phyloP scores from a whole-genome alignment of 257 asterid species.

The Cruciata laevipes region DNA sequence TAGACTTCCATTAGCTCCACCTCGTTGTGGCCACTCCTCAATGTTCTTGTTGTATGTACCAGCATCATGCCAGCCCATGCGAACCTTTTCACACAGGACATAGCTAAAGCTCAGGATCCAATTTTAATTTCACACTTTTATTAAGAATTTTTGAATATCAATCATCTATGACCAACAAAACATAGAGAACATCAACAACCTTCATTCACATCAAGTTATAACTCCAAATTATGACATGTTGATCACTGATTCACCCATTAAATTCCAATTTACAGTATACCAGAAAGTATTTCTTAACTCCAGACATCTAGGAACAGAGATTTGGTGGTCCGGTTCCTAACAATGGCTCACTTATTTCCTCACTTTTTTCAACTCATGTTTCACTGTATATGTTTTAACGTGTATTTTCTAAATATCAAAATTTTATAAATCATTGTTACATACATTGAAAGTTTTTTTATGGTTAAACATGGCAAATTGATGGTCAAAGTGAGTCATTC shows the following conservation, averaged over 20 bases:
- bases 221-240: background rate
- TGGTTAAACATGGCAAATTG: too few relatives aligned
- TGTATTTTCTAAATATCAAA: too few relatives aligned
- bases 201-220: background rate
- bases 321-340: too few relatives aligned
- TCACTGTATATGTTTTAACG: too few relatives aligned
- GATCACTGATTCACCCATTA: background rate
- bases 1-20: constrained; percentile 97
- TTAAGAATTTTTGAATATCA: background rate
- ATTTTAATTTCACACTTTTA: background rate
- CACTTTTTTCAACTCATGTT: too few relatives aligned
- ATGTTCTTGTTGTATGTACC: constrained; percentile 90
- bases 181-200: background rate
- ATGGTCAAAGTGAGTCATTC: too few relatives aligned
- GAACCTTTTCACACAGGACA: constrained; percentile 44
- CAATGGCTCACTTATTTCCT: too few relatives aligned
- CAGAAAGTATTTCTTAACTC: background rate
- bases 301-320: background rate
- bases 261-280: background rate
- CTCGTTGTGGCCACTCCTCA: constrained; percentile 87
- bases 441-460: too few relatives aligned
- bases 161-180: background rate
- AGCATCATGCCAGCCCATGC: constrained; percentile 99
- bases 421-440: too few relatives aligned
- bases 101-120: background rate